Evolutionary conservation across 345 rosid genomes (phyloP), one percentile per base, ranked within the genome.

Genomic region (Salix udensis): DNA sequence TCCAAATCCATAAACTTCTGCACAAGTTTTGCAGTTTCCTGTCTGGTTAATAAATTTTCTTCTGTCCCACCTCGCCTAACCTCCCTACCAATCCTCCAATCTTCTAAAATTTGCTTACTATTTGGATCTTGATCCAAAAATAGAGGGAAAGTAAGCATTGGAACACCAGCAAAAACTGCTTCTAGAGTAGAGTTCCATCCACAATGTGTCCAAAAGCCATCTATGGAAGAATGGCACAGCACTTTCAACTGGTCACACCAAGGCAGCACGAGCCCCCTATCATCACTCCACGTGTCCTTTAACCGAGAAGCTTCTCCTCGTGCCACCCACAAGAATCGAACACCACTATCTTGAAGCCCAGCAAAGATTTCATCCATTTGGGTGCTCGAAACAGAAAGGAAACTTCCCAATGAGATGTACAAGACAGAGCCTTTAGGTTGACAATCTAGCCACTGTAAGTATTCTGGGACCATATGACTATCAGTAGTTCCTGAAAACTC

Each of bases 201-300:
- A 16, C 92, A 89, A 65, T 92, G 95, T 1, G 88, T 86, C 91
- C 84, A 89, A 77, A 92, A 92, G 4, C 92, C 92, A 2, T 89
- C 96, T 0, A 89, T 42, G 0, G 87, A 83, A 70, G 69, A 58
- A 73, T 91, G 97, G 15, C 79, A 72, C 52, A 91, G 7, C 75
- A 92, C 97, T 4, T 65, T 84, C 61, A 84, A 53, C 73, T 89
- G 95, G 66, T 88, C 86, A 28, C 95, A 87, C 93, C 91, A 92
- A 14, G 89, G 82, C 34, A 84, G 61, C 19, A 81, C 76, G 6
- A 81, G 3, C 34, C 85, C 82, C 61, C 0, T 36, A 6, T 72
- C 76, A 5, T 31, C 76, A 2, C 36, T 0, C 68, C 1, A 67
- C 36, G 13, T 0, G 19, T 39, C 71, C 50, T 76, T 55, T 55